phyloP scores from a whole-genome alignment of 2,329 filamentous ascomycete species.

The Rhynchosporium graminicola region DNA sequence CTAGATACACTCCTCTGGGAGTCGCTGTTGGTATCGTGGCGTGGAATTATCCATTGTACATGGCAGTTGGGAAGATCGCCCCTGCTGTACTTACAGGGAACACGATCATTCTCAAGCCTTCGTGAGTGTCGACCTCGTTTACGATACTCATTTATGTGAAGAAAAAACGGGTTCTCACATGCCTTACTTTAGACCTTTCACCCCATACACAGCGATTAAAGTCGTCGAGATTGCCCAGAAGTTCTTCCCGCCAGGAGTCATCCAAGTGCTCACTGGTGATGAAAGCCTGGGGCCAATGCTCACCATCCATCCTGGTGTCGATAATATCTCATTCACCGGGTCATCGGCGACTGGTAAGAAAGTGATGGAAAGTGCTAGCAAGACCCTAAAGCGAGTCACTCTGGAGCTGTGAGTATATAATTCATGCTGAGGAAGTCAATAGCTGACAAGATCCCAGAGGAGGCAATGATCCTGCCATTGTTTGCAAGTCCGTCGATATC shows the following conservation, averaged over 20 bases:
- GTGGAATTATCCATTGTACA: constrained; percentile 58
- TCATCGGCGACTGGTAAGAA: constrained; percentile 52
- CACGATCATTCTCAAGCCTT: constrained; percentile 59
- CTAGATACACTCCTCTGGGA: constrained; percentile 50
- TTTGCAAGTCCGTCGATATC: constrained; percentile 55
- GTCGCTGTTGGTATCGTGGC: constrained; percentile 57
- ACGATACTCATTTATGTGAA: not conserved
- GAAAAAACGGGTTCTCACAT: not conserved
- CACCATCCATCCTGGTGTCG: constrained; percentile 53
- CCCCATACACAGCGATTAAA: constrained; percentile 54
- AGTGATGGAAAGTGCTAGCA: constrained; percentile 52
- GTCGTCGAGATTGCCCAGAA: constrained; percentile 51
- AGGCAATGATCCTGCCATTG: constrained; percentile 55
- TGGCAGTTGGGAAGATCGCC: constrained; percentile 52
- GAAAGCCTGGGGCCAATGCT: constrained; percentile 55
- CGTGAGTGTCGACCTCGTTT: constrained; percentile 30
- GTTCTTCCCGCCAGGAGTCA: constrained; percentile 54
- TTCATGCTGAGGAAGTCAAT: not conserved
- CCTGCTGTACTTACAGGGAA: constrained; percentile 54
- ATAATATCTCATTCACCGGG: constrained; percentile 61
- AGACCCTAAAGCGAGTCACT: constrained; percentile 49
- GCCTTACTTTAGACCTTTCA: constrained; percentile 45
- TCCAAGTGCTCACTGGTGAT: constrained; percentile 58
- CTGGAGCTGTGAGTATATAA: constrained; percentile 37
- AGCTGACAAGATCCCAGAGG: constrained; percentile 38